Base-by-base conservation (phyloP, 2,329 filamentous ascomycete species). In the Knoxdaviesia proteae region DNA sequence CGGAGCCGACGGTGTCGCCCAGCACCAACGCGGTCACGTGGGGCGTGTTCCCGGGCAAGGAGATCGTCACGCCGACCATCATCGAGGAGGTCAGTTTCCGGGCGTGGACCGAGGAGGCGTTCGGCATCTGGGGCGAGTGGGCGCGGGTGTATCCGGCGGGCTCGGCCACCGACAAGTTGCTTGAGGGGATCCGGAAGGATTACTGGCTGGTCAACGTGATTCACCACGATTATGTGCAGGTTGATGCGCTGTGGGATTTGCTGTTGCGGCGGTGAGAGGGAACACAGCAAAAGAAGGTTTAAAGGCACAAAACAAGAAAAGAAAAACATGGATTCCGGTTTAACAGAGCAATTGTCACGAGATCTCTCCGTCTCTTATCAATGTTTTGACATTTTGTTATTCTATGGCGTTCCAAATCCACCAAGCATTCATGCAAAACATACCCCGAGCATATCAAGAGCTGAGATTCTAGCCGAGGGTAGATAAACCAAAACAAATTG, bases 121-220 rank as follows among this genome's bases (percentile, higher is more conserved):
- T 90, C 62, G 80, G 80, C 33, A 94, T 96, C 53, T 96, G 88
- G 82, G 72, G 68, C 37, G 90, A 96, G 63, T 98, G 90, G 90
- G 77, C 81, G 47, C 71, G 81, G 50, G 80, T 94, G 39, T 96
- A 94, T 58, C 75, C 75, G n/a, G 69, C 77, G 40, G 75, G 72
- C 5, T 80, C 77, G 3, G 67, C 73, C 42, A 86, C 78, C 46
- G 77, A 79, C 51, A 73, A 70, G 53, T 64, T 94, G 44, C 62
- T 98, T 38, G 74, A 79, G 47, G 57, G 63, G 5, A 67, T 80
- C 34, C 71, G 74, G 53, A 67, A 72, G 39, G 83, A 84, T 51
- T 70, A 74, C 49, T 94, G 87, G 81, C 63, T 98, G 51, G 86
- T 96, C 38, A 96, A 94, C 62, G 69, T 90, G 45, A 88, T 90